Evolutionary conservation across 1,284 basidiomycete genomes (phyloP).

Genomic region (Pulveroboletus sp.): DNA sequence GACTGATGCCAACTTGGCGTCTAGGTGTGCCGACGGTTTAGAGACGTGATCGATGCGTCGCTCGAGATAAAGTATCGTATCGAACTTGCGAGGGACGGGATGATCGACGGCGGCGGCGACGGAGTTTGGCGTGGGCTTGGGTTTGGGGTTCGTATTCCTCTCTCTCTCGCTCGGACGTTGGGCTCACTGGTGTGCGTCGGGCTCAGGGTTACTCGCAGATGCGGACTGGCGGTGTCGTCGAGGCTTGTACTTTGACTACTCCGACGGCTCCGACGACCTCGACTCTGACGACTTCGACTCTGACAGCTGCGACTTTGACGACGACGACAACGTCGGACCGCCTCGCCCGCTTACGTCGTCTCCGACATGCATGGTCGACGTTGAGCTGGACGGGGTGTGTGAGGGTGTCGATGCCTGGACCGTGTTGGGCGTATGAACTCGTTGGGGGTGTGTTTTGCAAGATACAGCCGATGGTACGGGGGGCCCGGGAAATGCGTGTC

Average conservation of each 20-base stretch:
- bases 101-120: slow-evolving; percentile 41
- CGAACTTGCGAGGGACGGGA: slow-evolving; percentile 49
- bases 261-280: too few species aligned
- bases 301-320: too few species aligned
- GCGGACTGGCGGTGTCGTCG: too few species aligned
- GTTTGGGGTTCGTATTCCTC: too few species aligned
- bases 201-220: too few species aligned
- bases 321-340: slow-evolving; percentile 38
- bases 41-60: slow-evolving; percentile 38
- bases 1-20: not conserved
- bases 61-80: slow-evolving; percentile 49
- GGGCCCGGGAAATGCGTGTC: too few species aligned
- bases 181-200: too few species aligned
- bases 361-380: slow-evolving; percentile 44
- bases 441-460: slow-evolving; percentile 58
- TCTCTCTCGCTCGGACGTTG: too few species aligned
- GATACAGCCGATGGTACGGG: slow-evolving; percentile 23
- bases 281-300: too few species aligned
- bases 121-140: too few species aligned
- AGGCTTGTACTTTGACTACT: too few species aligned
- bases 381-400: slow-evolving; percentile 39
- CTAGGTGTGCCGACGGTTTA: slow-evolving; percentile 46
- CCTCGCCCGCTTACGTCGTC: slow-evolving; percentile 40
- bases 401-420: slow-evolving; percentile 39
- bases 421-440: slow-evolving; percentile 57